phyloP scores from a whole-genome alignment of 495 filamentous ascomycete genomes.

The Hypoxylon intermedium region DNA sequence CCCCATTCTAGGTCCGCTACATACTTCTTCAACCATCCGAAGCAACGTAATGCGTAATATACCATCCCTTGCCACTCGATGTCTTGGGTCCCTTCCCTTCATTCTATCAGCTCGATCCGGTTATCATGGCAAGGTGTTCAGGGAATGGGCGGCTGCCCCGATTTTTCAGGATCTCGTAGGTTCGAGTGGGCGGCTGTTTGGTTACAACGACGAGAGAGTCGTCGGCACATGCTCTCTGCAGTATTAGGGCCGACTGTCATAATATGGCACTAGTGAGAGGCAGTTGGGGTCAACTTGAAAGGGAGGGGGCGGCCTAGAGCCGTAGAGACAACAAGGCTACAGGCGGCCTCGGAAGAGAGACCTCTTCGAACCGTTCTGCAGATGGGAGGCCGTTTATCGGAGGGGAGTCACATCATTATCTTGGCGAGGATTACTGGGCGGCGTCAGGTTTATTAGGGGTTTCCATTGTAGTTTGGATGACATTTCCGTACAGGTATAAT shows the following conservation, averaged over 20 bases:
- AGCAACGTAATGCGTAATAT: constrained; percentile 25
- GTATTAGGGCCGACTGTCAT: constrained; percentile 6
- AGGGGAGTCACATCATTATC: constrained; percentile 18
- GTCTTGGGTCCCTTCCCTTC: not conserved
- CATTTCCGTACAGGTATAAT: constrained; percentile 13
- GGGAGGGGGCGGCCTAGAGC: constrained; percentile 14
- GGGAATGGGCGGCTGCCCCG: constrained; percentile 13
- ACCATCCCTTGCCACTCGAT: constrained; percentile 10
- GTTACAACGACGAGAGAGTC: constrained; percentile 4
- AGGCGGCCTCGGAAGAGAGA: constrained; percentile 4
- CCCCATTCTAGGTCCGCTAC: too few relatives aligned
- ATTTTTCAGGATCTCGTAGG: constrained; percentile 12
- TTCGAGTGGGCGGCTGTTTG: constrained; percentile 10
- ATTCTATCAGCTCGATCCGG: constrained; percentile 13
- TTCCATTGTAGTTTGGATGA: constrained; percentile 28
- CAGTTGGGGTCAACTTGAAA: constrained; percentile 11
- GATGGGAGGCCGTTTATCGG: constrained; percentile 24
- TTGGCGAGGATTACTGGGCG: constrained; percentile 29
- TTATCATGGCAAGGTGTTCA: constrained; percentile 16
- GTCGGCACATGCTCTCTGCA: constrained; percentile 4
- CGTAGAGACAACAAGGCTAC: constrained; percentile 12
- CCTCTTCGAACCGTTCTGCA: constrained; percentile 14
- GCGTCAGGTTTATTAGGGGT: constrained; percentile 20
- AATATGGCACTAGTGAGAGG: constrained; percentile 10
- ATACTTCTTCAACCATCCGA: constrained; percentile 8